phyloP scores from a whole-genome alignment of 2,329 filamentous ascomycete species.

The Hypoxylon sp. region DNA sequence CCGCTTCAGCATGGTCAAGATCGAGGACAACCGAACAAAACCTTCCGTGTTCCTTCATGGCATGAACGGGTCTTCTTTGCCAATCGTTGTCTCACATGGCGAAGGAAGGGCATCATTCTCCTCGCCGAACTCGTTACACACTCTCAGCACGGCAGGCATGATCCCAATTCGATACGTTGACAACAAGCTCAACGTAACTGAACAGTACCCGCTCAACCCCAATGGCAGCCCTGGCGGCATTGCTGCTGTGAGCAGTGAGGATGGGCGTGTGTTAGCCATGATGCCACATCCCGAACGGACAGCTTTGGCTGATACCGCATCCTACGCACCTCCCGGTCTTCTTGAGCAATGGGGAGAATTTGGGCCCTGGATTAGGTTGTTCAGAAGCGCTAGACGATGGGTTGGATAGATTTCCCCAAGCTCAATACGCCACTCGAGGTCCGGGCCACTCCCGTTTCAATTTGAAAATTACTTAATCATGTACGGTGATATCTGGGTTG shows the following conservation, averaged over 20 bases:
- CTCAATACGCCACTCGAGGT: neutral
- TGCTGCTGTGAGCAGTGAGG: slow-evolving; percentile 35
- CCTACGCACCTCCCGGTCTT: slow-evolving; percentile 32
- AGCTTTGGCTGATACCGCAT: slow-evolving; percentile 32
- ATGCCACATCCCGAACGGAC: slow-evolving; percentile 41
- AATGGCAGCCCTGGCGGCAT: slow-evolving; percentile 36
- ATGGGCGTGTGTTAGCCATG: slow-evolving; percentile 37
- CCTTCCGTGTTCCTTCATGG: slow-evolving; percentile 88
- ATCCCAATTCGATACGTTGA: slow-evolving; percentile 40
- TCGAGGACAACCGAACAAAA: slow-evolving; percentile 75
- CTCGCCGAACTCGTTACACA: slow-evolving; percentile 31
- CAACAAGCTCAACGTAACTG: slow-evolving; percentile 34
- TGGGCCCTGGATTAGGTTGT: slow-evolving; percentile 40
- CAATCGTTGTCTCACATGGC: slow-evolving; percentile 63
- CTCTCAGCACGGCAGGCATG: slow-evolving; percentile 30
- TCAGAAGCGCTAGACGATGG: slow-evolving; percentile 40
- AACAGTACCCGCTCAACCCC: slow-evolving; percentile 37
- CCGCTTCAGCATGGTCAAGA: slow-evolving; percentile 39
- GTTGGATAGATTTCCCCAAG: slow-evolving; percentile 25
- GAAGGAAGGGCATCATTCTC: slow-evolving; percentile 38
- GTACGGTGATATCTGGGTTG: slow-evolving; percentile 4
- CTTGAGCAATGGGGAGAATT: slow-evolving; percentile 40
- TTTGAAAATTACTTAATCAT: slow-evolving; percentile 7
- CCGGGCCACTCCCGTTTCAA: slow-evolving; percentile 4
- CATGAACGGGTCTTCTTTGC: slow-evolving; percentile 84